These are phyloP conservation scores for Verticillium nubilum DNA, from an alignment of 2,329 filamentous ascomycete species.

Conservation along the genomic window DNA sequence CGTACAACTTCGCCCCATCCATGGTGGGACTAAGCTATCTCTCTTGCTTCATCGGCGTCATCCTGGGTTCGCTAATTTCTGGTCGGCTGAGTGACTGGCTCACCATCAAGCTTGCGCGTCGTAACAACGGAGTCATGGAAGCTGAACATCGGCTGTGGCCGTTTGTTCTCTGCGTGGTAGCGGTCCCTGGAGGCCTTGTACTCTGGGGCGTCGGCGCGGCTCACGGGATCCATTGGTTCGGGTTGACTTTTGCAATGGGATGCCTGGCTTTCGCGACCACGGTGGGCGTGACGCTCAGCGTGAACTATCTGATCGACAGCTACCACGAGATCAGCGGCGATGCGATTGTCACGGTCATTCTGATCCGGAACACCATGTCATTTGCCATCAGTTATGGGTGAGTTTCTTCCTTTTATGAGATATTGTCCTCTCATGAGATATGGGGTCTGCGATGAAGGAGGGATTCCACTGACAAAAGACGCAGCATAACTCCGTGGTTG, in stretches of 20 bases:
- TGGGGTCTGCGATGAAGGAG: too few relatives aligned
- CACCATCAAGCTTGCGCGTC: constrained; percentile 29
- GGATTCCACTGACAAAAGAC: too few relatives aligned
- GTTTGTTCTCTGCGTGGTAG: constrained; percentile 16
- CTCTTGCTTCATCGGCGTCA: constrained; percentile 27
- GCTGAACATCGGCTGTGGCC: constrained; percentile 36
- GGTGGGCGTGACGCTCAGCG: constrained; percentile 28
- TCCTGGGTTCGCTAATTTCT: constrained; percentile 15
- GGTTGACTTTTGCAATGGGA: constrained; percentile 33
- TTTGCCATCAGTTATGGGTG: constrained; percentile 30
- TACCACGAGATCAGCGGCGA: constrained; percentile 34
- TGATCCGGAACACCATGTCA: constrained; percentile 31
- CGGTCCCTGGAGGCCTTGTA: constrained; percentile 7
- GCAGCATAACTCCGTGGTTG: constrained; percentile 6
- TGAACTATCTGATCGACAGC: constrained; percentile 34
- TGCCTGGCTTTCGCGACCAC: constrained; percentile 25
- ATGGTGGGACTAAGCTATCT: constrained; percentile 33
- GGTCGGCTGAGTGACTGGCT: constrained; percentile 31
- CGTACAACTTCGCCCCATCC: constrained; percentile 31
- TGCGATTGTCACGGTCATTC: constrained; percentile 30
- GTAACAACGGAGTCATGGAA: constrained; percentile 34
- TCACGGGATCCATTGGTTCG: constrained; percentile 34
- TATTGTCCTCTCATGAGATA: too few relatives aligned
- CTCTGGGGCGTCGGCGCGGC: constrained; percentile 26
- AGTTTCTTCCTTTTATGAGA: neutral